Conservation (phyloP, 257 asterid species). For the Solanum arcanum region DNA sequence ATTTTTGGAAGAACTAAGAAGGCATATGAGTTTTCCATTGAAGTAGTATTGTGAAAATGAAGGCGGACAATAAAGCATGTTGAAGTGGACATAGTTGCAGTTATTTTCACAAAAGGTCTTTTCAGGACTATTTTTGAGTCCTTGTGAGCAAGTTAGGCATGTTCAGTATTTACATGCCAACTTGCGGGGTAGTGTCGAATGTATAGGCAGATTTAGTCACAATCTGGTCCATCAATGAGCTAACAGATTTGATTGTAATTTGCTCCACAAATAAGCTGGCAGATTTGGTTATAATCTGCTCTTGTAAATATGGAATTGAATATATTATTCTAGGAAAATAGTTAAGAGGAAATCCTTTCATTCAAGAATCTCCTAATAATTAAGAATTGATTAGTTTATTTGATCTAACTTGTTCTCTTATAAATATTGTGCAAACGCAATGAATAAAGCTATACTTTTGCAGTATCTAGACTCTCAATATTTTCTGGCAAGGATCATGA, state of each 20-base stretch:
- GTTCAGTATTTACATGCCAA: not conserved
- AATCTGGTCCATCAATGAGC: not conserved
- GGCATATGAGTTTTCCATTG: not conserved
- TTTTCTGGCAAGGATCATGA: not conserved
- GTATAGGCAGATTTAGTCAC: not conserved
- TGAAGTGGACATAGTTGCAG: not conserved
- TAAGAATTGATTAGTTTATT: not conserved
- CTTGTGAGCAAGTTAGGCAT: not conserved
- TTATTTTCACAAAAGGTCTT: not conserved
- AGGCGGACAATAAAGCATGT: not conserved
- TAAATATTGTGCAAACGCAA: not conserved
- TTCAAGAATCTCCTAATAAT: not conserved
- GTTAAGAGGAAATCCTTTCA: not conserved
- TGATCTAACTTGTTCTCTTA: not conserved
- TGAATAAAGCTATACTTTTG: not conserved
- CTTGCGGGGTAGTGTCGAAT: not conserved
- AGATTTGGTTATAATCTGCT: not conserved
- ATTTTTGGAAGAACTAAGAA: not conserved
- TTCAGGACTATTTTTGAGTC: not conserved
- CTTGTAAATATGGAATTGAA: not conserved
- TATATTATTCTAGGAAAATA: not conserved
- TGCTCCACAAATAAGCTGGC: not conserved
- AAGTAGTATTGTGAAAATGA: not conserved
- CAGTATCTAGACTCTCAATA: not conserved
- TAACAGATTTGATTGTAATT: not conserved